A percentile compares a stretch with the other conserved stretches of the same genome.
phyloP scores from a whole-genome alignment of 768 basidiomycete genomes.

The Wakefieldia striispora region DNA sequence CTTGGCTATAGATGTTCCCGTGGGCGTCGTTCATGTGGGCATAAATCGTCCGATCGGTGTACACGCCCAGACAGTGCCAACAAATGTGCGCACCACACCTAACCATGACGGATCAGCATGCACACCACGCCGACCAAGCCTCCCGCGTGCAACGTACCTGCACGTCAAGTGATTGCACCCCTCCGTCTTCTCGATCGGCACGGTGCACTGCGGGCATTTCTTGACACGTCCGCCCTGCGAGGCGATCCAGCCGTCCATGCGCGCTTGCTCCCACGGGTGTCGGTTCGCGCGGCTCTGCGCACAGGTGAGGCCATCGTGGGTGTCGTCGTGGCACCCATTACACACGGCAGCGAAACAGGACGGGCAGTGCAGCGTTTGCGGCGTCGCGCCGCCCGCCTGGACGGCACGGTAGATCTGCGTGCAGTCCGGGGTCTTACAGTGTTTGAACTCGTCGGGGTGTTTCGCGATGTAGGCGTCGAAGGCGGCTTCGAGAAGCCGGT shows the following conservation, averaged over 20 bases:
- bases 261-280: constrained; percentile 19
- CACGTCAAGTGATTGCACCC: constrained; percentile 81
- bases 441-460: neutral
- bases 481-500: constrained; percentile 51
- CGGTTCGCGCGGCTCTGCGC: constrained; percentile 36
- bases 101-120: too few species aligned
- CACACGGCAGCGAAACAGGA: constrained; percentile 66
- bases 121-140: neutral
- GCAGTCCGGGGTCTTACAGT: neutral
- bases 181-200: constrained; percentile 60
- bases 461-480: constrained; percentile 28
- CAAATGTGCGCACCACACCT: constrained; percentile 72
- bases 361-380: neutral
- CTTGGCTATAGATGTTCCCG: constrained; percentile 40
- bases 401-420: neutral
- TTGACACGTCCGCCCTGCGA: constrained; percentile 52
- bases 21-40: too few species aligned
- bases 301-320: constrained; percentile 61
- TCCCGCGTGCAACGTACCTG: constrained; percentile 16
- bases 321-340: constrained; percentile 50
- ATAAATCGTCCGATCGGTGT: too few species aligned
- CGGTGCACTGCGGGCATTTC: constrained; percentile 64
- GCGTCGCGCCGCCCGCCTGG: neutral
- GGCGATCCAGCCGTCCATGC: constrained; percentile 59
- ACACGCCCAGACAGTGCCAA: constrained; percentile 52